Evolutionary conservation across 208 protist species (phyloP).

Genomic region (Crithidia thermophila): DNA sequence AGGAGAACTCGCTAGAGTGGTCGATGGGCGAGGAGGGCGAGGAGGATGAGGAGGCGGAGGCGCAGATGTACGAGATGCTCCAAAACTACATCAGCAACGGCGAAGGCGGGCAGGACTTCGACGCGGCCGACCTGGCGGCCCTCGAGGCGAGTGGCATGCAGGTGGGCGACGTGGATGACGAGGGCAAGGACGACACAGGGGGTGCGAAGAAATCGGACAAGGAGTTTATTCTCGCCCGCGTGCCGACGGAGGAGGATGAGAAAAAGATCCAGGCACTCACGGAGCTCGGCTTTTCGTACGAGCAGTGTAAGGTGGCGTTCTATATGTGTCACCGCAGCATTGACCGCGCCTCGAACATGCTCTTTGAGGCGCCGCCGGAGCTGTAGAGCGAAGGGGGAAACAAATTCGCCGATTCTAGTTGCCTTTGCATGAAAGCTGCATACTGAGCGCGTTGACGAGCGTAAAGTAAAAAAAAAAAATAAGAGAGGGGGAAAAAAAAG

Average conservation of each 20-base stretch:
- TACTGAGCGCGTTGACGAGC: too few species aligned
- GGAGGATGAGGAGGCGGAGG: slow-evolving; percentile 39
- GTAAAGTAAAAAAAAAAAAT: too few species aligned
- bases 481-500: too few species aligned
- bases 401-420: too few species aligned
- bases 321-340: slow-evolving; percentile 81
- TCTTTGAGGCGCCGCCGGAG: slow-evolving; percentile 88
- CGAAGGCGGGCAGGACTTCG: slow-evolving; percentile 14
- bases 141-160: slow-evolving; percentile 35
- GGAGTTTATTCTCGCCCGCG: slow-evolving; percentile 55
- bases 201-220: slow-evolving; percentile 30
- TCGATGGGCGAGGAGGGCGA: slow-evolving; percentile 33
- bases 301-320: slow-evolving; percentile 85
- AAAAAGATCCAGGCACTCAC: slow-evolving; percentile 83
- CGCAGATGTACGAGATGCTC: slow-evolving; percentile 22
- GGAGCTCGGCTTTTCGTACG: slow-evolving; percentile 83
- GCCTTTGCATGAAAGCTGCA: too few species aligned
- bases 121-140: slow-evolving; percentile 22
- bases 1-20: slow-evolving; percentile 25
- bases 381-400: slow-evolving; percentile 34
- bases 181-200: slow-evolving; percentile 7
- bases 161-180: slow-evolving; percentile 25
- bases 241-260: slow-evolving; percentile 77
- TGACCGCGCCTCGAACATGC: slow-evolving; percentile 82
- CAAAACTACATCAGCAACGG: slow-evolving; percentile 20